Conservation (phyloP, 164 flowering plant species). For the Piper betle region DNA sequence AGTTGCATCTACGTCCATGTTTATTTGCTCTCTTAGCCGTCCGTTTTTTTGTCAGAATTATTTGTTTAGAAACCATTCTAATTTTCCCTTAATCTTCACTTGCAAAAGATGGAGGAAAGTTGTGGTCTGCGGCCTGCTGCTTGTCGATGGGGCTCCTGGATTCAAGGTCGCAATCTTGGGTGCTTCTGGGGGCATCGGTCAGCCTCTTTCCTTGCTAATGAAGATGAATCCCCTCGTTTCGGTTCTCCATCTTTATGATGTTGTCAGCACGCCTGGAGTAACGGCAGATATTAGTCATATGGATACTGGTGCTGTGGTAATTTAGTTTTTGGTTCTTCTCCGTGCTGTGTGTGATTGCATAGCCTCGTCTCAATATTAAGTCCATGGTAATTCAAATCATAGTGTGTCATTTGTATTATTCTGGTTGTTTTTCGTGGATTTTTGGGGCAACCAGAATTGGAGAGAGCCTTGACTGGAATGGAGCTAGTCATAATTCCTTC, state of each 20-base stretch:
- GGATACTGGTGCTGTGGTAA: constrained; percentile 97
- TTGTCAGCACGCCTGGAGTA: constrained; percentile 86
- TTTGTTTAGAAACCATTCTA: not conserved
- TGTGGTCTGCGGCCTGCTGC: constrained; percentile 25
- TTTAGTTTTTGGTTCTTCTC: not conserved
- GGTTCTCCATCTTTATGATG: constrained; percentile 90
- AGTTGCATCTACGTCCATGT: no score
- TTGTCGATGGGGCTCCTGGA: constrained; percentile 78
- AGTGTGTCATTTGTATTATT: not conserved
- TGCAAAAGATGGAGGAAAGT: constrained; percentile 40
- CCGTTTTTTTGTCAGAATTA: no score
- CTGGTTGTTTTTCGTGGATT: constrained; percentile 49
- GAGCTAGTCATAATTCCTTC: constrained; percentile 96
- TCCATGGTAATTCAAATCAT: no score
- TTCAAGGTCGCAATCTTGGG: constrained; percentile 90
- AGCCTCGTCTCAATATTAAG: not conserved
- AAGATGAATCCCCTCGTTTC: constrained; percentile 96
- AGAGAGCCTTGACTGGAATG: constrained; percentile 86
- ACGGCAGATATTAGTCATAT: constrained; percentile 95
- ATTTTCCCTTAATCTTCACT: not conserved
- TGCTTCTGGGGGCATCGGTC: constrained; percentile 97
- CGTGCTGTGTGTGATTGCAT: not conserved
- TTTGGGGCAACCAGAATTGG: constrained; percentile 70
- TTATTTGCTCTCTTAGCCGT: no score
- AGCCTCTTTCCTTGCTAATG: constrained; percentile 86